Evolutionary conservation across 129 eudicot genomes (phyloP).

Genomic region (Pseudognaphalium luteoalbum): DNA sequence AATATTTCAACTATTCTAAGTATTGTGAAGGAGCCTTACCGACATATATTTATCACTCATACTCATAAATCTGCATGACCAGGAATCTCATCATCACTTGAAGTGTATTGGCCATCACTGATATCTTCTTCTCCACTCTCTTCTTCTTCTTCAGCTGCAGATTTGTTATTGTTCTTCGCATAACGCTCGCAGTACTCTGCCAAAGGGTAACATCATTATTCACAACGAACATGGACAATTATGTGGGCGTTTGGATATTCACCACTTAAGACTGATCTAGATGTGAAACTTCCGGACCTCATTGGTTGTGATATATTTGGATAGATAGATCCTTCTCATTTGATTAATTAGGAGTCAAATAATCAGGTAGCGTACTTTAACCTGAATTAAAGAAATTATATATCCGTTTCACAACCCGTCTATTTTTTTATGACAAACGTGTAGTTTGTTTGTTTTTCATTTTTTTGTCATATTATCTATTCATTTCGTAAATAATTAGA

Average conservation of each 20-base stretch:
- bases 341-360: neutral
- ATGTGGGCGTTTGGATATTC: neutral
- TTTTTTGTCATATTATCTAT: neutral
- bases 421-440: neutral
- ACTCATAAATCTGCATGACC: conserved; percentile 51
- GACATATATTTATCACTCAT: conserved; percentile 25
- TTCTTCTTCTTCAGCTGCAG: conserved; percentile 53
- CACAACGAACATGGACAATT: neutral
- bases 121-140: conserved; percentile 51
- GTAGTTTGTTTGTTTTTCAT: too few species aligned
- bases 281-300: too few species aligned
- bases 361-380: neutral
- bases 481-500: neutral
- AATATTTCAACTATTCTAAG: conserved; percentile 17
- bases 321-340: too few species aligned
- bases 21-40: conserved; percentile 26
- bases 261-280: too few species aligned
- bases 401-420: neutral
- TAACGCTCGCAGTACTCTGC: conserved; percentile 60
- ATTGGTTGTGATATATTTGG: too few species aligned
- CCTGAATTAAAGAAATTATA: neutral
- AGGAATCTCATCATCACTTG: conserved; percentile 52
- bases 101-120: conserved; percentile 50
- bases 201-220: neutral
- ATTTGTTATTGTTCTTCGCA: conserved; percentile 43